Evolutionary conservation across 75 land plant species (phyloP).

Genomic region (Gnetum montanum): DNA sequence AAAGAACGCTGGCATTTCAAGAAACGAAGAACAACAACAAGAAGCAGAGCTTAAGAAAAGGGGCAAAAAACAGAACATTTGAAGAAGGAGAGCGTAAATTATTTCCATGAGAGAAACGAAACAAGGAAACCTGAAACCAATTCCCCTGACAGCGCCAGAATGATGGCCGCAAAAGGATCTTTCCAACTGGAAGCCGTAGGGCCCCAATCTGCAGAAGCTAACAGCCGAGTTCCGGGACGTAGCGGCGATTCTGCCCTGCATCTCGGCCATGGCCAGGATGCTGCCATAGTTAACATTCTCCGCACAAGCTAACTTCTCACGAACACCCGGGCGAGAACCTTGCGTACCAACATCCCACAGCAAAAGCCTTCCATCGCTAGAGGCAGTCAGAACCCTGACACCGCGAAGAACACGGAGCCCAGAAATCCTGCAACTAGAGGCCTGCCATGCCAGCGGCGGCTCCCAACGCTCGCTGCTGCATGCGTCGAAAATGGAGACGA

Average conservation of each 20-base stretch:
- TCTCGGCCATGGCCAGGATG: conserved; percentile 23
- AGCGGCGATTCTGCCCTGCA: conserved; percentile 15
- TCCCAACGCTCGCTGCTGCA: too few relatives aligned
- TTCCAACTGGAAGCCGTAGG: conserved; percentile 9
- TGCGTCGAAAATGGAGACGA: too few relatives aligned
- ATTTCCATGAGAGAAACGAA: neutral
- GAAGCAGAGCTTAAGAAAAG: neutral
- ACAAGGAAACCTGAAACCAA: conserved; percentile 20
- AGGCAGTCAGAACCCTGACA: too few relatives aligned
- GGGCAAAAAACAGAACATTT: neutral
- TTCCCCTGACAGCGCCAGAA: conserved; percentile 23
- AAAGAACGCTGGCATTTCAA: neutral
- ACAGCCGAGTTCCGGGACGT: conserved; percentile 26
- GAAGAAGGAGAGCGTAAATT: neutral
- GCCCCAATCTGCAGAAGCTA: conserved; percentile 3
- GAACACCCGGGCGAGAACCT: conserved; percentile 7
- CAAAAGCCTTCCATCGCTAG: conserved; percentile 21
- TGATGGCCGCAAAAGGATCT: conserved; percentile 26
- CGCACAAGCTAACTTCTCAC: neutral
- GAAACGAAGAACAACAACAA: neutral
- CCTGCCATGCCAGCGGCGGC: too few relatives aligned
- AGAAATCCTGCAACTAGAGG: too few relatives aligned
- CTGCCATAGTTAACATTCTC: conserved; percentile 15
- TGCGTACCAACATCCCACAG: conserved; percentile 36
- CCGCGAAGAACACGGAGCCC: too few relatives aligned